Conservation (phyloP, 169 alveolate genomes). For the Plasmodium gallinaceum region DNA sequence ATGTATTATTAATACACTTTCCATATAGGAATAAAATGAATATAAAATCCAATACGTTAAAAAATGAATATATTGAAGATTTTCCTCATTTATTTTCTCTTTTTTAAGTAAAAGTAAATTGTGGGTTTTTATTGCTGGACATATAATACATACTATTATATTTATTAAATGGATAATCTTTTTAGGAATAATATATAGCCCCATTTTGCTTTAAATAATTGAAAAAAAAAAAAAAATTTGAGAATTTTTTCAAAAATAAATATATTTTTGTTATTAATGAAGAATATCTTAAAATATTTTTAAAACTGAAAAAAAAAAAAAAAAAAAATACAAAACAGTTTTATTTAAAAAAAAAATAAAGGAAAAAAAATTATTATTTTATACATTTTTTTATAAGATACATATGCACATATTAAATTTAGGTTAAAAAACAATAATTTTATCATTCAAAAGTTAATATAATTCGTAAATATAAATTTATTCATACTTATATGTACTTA, state of each 20-base stretch:
- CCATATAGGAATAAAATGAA: constrained; percentile 77
- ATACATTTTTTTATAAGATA: too few relatives aligned
- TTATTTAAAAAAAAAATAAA: too few relatives aligned
- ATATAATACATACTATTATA: constrained; percentile 49
- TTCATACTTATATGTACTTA: too few relatives aligned
- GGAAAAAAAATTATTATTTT: too few relatives aligned
- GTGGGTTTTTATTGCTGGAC: constrained; percentile 70
- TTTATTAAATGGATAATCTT: constrained; percentile 59
- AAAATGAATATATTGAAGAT: constrained; percentile 79
- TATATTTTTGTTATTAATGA: too few relatives aligned
- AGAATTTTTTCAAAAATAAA: neutral
- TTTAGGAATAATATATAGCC: constrained; percentile 52
- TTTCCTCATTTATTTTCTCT: constrained; percentile 50
- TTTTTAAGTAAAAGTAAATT: constrained; percentile 50
- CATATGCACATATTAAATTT: too few relatives aligned
- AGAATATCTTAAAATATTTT: too few relatives aligned
- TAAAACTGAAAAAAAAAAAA: too few relatives aligned
- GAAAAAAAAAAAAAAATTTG: constrained; percentile 8
- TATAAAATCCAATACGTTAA: constrained; percentile 84
- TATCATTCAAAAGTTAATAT: too few relatives aligned
- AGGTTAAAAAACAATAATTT: too few relatives aligned
- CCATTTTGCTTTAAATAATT: constrained; percentile 47
- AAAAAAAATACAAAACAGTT: too few relatives aligned
- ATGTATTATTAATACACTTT: constrained; percentile 55
- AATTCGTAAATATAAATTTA: too few relatives aligned